These are phyloP conservation scores for Kuraishia piskuri DNA, from an alignment of 805 yeast species.

Conservation along the genomic window DNA sequence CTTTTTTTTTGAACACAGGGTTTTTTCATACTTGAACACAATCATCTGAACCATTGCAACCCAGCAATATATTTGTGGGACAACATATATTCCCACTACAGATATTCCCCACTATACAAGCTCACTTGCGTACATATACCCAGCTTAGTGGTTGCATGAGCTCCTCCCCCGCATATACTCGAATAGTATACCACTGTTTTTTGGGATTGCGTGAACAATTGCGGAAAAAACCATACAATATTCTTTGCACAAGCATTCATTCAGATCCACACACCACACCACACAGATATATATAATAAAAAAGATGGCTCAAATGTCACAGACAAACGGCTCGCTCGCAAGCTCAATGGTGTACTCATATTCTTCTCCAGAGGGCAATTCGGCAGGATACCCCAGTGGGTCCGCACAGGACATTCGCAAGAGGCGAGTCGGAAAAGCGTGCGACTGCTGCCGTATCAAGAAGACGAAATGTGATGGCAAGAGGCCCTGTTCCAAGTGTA, in stretches of 20 bases:
- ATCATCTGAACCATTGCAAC: too few species aligned
- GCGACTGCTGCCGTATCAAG: conserved; percentile 54
- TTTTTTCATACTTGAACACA: too few species aligned
- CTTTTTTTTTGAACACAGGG: too few species aligned
- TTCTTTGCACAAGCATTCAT: too few species aligned
- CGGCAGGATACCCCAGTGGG: background rate
- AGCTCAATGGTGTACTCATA: background rate
- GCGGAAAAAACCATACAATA: too few species aligned
- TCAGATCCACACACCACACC: too few species aligned
- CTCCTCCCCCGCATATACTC: background rate
- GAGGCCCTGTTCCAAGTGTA: conserved; percentile 51
- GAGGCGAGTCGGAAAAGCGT: conserved; percentile 56
- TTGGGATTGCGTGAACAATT: too few species aligned
- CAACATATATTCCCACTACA: background rate
- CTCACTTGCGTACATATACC: background rate
- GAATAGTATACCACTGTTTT: too few species aligned
- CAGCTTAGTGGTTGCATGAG: background rate
- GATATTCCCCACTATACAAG: background rate
- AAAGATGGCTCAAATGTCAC: background rate
- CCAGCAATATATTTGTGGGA: too few species aligned
- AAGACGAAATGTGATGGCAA: conserved; percentile 59
- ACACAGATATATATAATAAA: background rate
- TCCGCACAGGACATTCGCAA: conserved; percentile 16
- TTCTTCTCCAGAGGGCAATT: background rate
- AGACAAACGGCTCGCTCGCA: background rate